Conservation (phyloP, 257 asterid genomes). For the Primulina huaijiensis region DNA sequence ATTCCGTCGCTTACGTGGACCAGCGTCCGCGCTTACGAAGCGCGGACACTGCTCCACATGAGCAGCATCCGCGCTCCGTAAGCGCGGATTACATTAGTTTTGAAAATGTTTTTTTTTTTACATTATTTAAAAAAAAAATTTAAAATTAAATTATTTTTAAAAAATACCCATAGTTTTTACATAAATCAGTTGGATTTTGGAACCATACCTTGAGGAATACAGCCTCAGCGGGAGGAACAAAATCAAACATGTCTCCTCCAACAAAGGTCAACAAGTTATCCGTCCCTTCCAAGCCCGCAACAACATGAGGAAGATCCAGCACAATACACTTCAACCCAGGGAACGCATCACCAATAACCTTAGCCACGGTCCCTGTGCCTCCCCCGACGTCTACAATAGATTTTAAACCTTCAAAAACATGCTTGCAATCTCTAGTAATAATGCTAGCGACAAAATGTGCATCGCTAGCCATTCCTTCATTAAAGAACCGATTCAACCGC, state of each 20-base stretch:
- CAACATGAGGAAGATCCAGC: slow-evolving; percentile 18
- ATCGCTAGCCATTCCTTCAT: slow-evolving; percentile 37
- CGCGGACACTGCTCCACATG: too few species aligned
- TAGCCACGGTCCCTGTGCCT: slow-evolving; percentile 27
- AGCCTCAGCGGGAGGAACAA: slow-evolving; percentile 30
- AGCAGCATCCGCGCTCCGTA: too few species aligned
- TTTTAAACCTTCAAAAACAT: slow-evolving; percentile 31
- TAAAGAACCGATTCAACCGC: slow-evolving; percentile 21
- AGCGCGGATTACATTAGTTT: too few species aligned
- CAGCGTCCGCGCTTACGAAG: too few species aligned
- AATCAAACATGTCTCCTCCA: slow-evolving; percentile 27
- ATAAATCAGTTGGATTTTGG: too few species aligned
- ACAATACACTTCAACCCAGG: slow-evolving; percentile 19
- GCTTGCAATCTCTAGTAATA: slow-evolving; percentile 18
- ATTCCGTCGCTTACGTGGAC: too few species aligned
- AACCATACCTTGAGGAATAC: slow-evolving; percentile 20
- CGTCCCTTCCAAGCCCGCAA: slow-evolving; percentile 16
- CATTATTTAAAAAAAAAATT: too few species aligned
- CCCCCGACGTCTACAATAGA: slow-evolving; percentile 36
- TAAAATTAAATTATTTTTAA: too few species aligned
- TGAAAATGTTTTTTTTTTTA: too few species aligned
- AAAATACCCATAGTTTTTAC: too few species aligned
- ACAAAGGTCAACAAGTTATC: slow-evolving; percentile 1
- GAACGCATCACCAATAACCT: slow-evolving; percentile 19
- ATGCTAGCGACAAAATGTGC: slow-evolving; percentile 18